Evolutionary conservation across 768 basidiomycete species (phyloP).

Genomic region (Guyanaporus albipodus): DNA sequence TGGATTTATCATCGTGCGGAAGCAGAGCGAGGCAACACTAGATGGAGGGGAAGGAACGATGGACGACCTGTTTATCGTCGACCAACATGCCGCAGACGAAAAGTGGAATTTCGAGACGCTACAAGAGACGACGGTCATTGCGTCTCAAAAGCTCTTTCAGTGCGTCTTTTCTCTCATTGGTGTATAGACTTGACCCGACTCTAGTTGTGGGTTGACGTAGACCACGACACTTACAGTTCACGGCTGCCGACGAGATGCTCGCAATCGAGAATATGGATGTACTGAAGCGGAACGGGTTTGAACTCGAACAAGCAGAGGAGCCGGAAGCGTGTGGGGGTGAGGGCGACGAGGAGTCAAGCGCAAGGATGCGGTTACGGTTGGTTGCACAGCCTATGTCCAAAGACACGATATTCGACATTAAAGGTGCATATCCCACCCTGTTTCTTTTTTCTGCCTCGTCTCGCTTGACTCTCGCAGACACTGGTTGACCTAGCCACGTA

Average conservation of each 20-base stretch:
- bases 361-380: slow-evolving; percentile 49
- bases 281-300: slow-evolving; percentile 85
- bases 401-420: slow-evolving; percentile 82
- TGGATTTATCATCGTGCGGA: slow-evolving; percentile 87
- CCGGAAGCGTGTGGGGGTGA: background rate
- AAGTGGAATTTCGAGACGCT: slow-evolving; percentile 98
- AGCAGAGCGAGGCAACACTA: slow-evolving; percentile 34
- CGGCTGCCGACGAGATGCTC: slow-evolving; percentile 85
- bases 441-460: background rate
- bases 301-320: slow-evolving; percentile 58
- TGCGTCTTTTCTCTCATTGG: slow-evolving; percentile 35
- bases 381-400: slow-evolving; percentile 89
- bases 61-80: slow-evolving; percentile 95
- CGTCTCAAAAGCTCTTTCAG: slow-evolving; percentile 82
- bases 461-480: background rate
- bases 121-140: slow-evolving; percentile 85
- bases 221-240: slow-evolving; percentile 72
- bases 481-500: background rate
- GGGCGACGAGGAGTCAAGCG: background rate
- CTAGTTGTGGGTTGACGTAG: too few species aligned
- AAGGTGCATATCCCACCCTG: slow-evolving; percentile 62
- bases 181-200: too few species aligned
- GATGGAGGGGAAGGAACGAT: slow-evolving; percentile 20
- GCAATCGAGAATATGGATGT: slow-evolving; percentile 86
- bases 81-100: slow-evolving; percentile 97